Conservation (phyloP, 108 stramenopile genomes). For the Pseudonitzschia multiseries region DNA sequence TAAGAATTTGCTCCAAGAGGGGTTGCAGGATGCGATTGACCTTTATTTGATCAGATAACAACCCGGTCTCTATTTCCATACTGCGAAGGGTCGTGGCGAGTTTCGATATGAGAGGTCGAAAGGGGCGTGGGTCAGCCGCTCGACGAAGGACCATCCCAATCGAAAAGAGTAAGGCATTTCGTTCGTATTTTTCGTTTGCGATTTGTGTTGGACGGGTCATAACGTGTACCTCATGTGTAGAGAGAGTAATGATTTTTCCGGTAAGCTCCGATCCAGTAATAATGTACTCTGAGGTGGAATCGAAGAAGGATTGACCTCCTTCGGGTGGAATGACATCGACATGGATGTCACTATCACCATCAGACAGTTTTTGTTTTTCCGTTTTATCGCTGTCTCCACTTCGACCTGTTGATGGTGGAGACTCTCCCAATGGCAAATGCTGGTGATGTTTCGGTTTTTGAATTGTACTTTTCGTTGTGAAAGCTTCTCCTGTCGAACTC, state of each 20-base stretch:
- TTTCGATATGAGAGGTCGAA: conserved; percentile 66
- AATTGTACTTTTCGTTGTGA: neutral
- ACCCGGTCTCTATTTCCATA: conserved; percentile 78
- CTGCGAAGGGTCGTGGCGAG: conserved; percentile 61
- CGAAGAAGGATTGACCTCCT: conserved; percentile 63
- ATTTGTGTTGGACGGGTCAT: conserved; percentile 76
- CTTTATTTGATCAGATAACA: conserved; percentile 46
- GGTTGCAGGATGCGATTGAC: conserved; percentile 50
- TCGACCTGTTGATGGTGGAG: neutral
- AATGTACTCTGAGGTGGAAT: conserved; percentile 76
- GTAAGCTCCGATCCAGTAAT: conserved; percentile 83
- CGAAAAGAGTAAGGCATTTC: conserved; percentile 76
- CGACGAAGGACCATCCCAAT: conserved; percentile 78
- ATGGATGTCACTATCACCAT: neutral
- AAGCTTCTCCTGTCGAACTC: neutral
- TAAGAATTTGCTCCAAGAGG: conserved; percentile 56
- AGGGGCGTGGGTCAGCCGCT: conserved; percentile 70
- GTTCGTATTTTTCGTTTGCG: conserved; percentile 61
- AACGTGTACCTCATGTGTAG: conserved; percentile 76
- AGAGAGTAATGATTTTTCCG: conserved; percentile 72
- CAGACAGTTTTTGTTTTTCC: neutral
- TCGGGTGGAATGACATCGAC: conserved; percentile 3
- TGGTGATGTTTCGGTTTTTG: conserved; percentile 12
- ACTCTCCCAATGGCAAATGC: neutral
- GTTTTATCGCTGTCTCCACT: neutral